phyloP scores from a whole-genome alignment of 768 basidiomycete species.

The Leccinum incarnatum region DNA sequence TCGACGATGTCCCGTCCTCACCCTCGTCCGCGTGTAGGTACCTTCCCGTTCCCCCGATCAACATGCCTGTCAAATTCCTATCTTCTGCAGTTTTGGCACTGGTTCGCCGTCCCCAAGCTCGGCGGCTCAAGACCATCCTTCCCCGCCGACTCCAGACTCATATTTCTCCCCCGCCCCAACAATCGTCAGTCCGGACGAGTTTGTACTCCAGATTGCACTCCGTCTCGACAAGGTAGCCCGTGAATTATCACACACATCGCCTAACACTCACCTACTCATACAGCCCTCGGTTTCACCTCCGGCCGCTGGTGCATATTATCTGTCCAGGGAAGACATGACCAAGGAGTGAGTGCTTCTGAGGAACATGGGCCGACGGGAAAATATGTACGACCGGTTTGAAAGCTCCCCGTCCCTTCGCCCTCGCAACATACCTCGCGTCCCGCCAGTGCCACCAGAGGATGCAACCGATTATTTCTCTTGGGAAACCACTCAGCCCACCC shows the following conservation, averaged over 20 bases:
- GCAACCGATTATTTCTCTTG: conserved; percentile 14
- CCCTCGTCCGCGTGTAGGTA: conserved; percentile 29
- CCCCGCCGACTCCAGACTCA: conserved; percentile 21
- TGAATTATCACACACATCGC: neutral
- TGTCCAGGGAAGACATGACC: conserved; percentile 15
- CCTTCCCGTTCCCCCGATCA: neutral
- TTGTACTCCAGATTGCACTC: conserved; percentile 5
- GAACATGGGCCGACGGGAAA: conserved; percentile 11
- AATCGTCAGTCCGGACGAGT: conserved; percentile 16
- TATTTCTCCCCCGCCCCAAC: conserved; percentile 5
- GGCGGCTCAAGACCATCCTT: conserved; percentile 8
- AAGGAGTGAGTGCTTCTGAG: conserved; percentile 16
- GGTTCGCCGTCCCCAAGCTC: conserved; percentile 18
- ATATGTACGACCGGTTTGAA: conserved; percentile 6
- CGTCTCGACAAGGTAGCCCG: conserved; percentile 4
- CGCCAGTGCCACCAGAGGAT: neutral
- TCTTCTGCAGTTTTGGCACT: conserved; percentile 1
- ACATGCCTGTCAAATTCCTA: neutral
- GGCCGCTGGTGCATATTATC: neutral
- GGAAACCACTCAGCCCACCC: conserved; percentile 9
- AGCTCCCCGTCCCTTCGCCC: conserved; percentile 7
- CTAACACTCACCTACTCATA: conserved; percentile 4
- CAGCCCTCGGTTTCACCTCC: neutral
- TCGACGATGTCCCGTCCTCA: conserved; percentile 12
- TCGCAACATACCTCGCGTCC: neutral